phyloP scores from a whole-genome alignment of 805 yeast species.

The Ogataea philodendri region DNA sequence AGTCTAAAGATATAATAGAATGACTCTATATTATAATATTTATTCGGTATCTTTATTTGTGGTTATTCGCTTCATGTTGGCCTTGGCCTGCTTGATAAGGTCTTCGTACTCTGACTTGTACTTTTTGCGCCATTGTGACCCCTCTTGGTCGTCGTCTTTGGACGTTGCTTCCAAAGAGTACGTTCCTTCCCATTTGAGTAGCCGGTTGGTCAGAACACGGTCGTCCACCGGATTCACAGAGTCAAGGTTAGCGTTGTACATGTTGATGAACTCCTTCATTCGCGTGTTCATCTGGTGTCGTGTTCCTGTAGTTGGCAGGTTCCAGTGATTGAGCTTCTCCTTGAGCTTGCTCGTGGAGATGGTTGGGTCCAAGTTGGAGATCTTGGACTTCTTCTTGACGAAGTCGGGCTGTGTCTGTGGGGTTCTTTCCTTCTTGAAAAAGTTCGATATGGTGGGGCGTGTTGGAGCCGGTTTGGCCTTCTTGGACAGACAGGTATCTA shows the following conservation, averaged over 20 bases:
- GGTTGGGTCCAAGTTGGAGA: conserved; percentile 65
- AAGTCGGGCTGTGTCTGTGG: conserved; percentile 28
- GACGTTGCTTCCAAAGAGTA: conserved; percentile 20
- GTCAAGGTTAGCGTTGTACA: conserved; percentile 82
- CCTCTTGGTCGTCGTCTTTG: conserved; percentile 18
- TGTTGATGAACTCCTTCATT: conserved; percentile 70
- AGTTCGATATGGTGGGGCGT: conserved; percentile 16
- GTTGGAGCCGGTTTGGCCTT: conserved; percentile 7
- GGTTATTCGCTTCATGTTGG: conserved; percentile 6
- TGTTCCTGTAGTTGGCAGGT: conserved; percentile 62
- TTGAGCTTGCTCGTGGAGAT: conserved; percentile 59
- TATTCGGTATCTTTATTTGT: conserved; percentile 1
- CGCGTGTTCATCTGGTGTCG: conserved; percentile 63
- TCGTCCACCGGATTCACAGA: conserved; percentile 62
- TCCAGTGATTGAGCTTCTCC: conserved; percentile 52
- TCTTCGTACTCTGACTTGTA: conserved; percentile 26
- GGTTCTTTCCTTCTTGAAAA: conserved; percentile 13
- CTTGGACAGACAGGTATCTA: conserved; percentile 56
- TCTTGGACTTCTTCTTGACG: conserved; percentile 29
- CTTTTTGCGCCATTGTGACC: conserved; percentile 25
- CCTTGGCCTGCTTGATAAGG: conserved; percentile 28
- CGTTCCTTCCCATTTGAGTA: conserved; percentile 64
- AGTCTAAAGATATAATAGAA: conserved; percentile 34
- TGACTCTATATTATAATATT: conserved; percentile 1
- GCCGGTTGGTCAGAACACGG: conserved; percentile 49